Evolutionary conservation across 164 flowering plant species (phyloP).

Genomic region (Annona squamosa): DNA sequence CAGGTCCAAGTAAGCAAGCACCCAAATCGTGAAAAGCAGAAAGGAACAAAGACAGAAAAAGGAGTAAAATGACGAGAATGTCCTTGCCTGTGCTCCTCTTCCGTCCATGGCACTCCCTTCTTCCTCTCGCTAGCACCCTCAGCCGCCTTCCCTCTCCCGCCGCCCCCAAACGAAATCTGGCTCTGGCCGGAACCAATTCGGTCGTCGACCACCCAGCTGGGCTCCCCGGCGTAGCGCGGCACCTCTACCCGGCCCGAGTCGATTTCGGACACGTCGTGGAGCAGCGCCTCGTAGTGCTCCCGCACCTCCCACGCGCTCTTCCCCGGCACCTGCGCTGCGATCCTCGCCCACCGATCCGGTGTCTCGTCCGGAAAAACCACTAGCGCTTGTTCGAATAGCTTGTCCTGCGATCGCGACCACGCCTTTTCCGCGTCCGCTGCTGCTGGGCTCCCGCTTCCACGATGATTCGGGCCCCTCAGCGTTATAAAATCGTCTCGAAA

Average conservation of each 20-base stretch:
- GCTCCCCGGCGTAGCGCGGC: slow-evolving; percentile 45
- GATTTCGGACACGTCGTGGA: slow-evolving; percentile 47
- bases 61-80: not conserved
- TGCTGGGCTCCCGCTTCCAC: not conserved
- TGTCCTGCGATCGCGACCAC: slow-evolving; percentile 48
- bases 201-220: slow-evolving; percentile 16
- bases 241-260: slow-evolving; percentile 52
- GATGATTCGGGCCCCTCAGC: not conserved
- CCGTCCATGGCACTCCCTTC: slow-evolving; percentile 77
- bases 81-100: slow-evolving; percentile 62
- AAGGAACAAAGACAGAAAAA: not conserved
- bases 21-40: not conserved
- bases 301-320: slow-evolving; percentile 38
- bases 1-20: not conserved
- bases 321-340: slow-evolving; percentile 43
- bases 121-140: slow-evolving; percentile 41
- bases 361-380: slow-evolving; percentile 34
- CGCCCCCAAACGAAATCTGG: slow-evolving; percentile 38
- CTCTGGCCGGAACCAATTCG: not conserved
- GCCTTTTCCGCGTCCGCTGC: not conserved
- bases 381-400: slow-evolving; percentile 57
- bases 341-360: slow-evolving; percentile 48
- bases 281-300: slow-evolving; percentile 45
- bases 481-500: slow-evolving; percentile 5
- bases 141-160: slow-evolving; percentile 11